These are phyloP conservation scores for Xylariaceae sp. DNA, from an alignment of 2,329 filamentous ascomycete genomes.

Conservation along the genomic window DNA sequence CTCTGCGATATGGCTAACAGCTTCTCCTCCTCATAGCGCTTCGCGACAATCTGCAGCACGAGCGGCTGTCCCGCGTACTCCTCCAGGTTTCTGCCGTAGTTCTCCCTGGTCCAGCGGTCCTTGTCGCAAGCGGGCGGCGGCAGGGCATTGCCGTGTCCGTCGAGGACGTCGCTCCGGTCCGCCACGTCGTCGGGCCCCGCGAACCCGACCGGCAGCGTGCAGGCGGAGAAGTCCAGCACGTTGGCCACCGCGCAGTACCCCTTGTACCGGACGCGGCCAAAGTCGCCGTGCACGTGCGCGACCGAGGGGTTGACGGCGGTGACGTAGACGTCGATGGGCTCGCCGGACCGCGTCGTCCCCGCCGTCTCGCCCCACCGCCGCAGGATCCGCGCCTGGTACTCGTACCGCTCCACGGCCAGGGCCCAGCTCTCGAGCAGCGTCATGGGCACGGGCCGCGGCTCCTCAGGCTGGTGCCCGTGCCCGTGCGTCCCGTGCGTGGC, in stretches of 20 bases:
- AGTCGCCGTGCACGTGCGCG: slow-evolving; percentile 1
- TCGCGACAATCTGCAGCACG: background rate
- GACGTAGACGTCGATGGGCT: slow-evolving; percentile 2
- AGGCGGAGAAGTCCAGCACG: slow-evolving; percentile 1
- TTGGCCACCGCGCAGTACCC: background rate
- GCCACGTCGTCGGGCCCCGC: background rate
- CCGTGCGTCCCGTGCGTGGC: no score
- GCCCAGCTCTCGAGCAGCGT: slow-evolving; percentile 2
- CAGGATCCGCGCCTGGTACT: slow-evolving; percentile 1
- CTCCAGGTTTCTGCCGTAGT: background rate
- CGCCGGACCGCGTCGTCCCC: background rate
- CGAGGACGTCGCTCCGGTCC: background rate
- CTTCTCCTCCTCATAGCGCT: background rate
- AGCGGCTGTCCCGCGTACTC: background rate
- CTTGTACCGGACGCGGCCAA: slow-evolving; percentile 1
- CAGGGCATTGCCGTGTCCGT: background rate
- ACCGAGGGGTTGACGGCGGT: slow-evolving; percentile 1
- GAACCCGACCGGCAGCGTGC: slow-evolving; percentile 1
- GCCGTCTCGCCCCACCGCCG: background rate
- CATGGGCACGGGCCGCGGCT: background rate
- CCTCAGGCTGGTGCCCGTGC: no score
- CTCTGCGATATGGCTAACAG: background rate
- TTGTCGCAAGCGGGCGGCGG: background rate
- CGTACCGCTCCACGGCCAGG: slow-evolving; percentile 1
- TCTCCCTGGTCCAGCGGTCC: slow-evolving; percentile 1